Conservation (phyloP, 495 filamentous ascomycete species). For the Aspergillus diversus region DNA sequence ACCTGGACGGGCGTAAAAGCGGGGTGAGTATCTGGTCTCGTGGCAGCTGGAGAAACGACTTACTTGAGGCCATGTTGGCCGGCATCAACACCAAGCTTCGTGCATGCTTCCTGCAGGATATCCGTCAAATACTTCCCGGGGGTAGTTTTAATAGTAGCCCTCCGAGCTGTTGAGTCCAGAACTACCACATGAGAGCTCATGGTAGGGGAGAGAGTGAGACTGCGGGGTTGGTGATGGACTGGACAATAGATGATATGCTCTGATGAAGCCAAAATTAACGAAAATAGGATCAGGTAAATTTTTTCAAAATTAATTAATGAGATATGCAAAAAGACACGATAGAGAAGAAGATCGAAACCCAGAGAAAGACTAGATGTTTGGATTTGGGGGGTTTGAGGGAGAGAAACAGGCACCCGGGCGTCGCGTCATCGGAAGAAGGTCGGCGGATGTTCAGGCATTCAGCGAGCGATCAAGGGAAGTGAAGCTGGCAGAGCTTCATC, state of each 20-base stretch:
- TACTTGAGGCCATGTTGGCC: constrained; percentile 82
- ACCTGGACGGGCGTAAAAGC: constrained; percentile 42
- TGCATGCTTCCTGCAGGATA: constrained; percentile 82
- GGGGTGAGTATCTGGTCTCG: constrained; percentile 21
- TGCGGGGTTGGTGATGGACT: constrained; percentile 26
- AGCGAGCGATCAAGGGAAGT: constrained; percentile 29
- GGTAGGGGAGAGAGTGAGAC: constrained; percentile 27
- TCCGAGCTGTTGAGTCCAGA: constrained; percentile 72
- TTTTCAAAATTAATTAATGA: no score
- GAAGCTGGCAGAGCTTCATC: constrained; percentile 23
- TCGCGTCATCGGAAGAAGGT: constrained; percentile 49
- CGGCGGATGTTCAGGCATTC: constrained; percentile 29
- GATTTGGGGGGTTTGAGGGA: constrained; percentile 2
- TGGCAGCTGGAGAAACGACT: constrained; percentile 23
- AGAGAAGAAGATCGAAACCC: constrained; percentile 7
- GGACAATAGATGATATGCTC: neutral
- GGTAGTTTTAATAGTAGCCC: constrained; percentile 78
- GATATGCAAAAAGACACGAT: neutral
- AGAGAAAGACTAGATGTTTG: constrained; percentile 4
- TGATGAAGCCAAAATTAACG: no score
- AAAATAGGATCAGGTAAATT: no score
- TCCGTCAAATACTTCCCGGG: constrained; percentile 81
- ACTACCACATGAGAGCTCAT: constrained; percentile 94
- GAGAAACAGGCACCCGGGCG: constrained; percentile 45
- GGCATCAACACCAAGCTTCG: constrained; percentile 71